Percentiles rank a stretch among this genome's conserved stretches.
Conservation (phyloP, 1,139 yeast genomes). For the Geotrichum cucujoidarum region DNA sequence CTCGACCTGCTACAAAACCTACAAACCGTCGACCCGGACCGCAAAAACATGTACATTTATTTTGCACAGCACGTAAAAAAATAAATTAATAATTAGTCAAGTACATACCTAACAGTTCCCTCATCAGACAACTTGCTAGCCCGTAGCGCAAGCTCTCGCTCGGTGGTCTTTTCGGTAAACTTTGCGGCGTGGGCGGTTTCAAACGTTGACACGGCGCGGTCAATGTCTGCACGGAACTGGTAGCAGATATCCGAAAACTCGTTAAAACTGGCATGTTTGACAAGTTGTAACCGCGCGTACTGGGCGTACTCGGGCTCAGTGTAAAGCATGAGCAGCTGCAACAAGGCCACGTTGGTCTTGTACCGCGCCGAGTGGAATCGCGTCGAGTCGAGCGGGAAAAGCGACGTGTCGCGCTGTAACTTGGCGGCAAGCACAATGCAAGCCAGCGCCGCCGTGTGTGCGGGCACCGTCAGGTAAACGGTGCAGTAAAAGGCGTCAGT, state of each 20-base stretch:
- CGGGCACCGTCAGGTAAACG: conserved; percentile 64
- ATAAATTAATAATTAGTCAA: conserved; percentile 3
- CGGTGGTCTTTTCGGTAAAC: too few species aligned
- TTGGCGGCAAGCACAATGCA: conserved; percentile 50
- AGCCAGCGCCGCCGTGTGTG: conserved; percentile 76
- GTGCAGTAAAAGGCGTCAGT: conserved; percentile 74
- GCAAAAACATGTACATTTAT: conserved; percentile 41
- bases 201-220: conserved; percentile 6
- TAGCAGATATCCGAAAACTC: background rate
- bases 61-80: background rate
- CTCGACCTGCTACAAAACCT: conserved; percentile 41
- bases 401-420: conserved; percentile 28
- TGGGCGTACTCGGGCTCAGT: conserved; percentile 23
- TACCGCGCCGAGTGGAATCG: conserved; percentile 28
- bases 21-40: conserved; percentile 60
- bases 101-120: conserved; percentile 23
- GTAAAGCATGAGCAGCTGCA: conserved; percentile 55
- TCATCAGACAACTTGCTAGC: conserved; percentile 18
- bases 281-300: background rate
- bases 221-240: conserved; percentile 5
- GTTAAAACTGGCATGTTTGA: background rate
- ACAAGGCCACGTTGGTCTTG: conserved; percentile 54
- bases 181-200: too few species aligned
- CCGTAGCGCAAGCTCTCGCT: conserved; percentile 17
- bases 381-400: conserved; percentile 29